Conservation (phyloP, 2,329 filamentous ascomycete species). For the Ophiostoma sp. region DNA sequence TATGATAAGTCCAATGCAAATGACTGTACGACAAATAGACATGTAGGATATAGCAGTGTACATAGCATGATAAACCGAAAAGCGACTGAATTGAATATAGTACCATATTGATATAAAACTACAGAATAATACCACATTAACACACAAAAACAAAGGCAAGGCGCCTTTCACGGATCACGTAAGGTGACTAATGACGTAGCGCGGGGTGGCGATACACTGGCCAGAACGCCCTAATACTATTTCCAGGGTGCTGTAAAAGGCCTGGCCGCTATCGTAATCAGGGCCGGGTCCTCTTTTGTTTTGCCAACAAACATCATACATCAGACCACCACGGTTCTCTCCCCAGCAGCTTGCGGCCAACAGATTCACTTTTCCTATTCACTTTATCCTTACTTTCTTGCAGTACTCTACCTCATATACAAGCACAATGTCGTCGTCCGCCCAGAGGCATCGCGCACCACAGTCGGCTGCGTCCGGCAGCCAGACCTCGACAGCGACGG, state of each 20-base stretch:
- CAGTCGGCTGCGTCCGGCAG: conserved; percentile 15
- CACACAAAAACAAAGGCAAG: neutral
- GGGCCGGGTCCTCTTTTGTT: neutral
- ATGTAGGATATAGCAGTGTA: conserved; percentile 3
- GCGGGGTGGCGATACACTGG: conserved; percentile 8
- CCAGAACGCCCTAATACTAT: neutral
- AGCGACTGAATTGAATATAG: neutral
- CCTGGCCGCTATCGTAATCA: neutral
- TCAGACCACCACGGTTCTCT: too few relatives aligned
- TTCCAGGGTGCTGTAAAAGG: neutral
- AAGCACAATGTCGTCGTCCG: neutral
- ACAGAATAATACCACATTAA: too few relatives aligned
- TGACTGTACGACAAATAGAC: neutral
- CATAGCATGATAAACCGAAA: conserved; percentile 1
- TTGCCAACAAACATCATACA: too few relatives aligned
- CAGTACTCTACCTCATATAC: neutral
- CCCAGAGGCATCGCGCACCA: neutral
- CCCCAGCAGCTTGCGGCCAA: too few relatives aligned
- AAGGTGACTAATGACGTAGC: conserved; percentile 21
- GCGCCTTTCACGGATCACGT: neutral
- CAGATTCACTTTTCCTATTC: neutral
- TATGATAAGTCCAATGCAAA: neutral
- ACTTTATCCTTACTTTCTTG: neutral
- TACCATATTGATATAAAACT: neutral
- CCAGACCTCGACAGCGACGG: conserved; percentile 8